Conservation (phyloP, 2,329 filamentous ascomycete species). For the Chaetomium sp. region DNA sequence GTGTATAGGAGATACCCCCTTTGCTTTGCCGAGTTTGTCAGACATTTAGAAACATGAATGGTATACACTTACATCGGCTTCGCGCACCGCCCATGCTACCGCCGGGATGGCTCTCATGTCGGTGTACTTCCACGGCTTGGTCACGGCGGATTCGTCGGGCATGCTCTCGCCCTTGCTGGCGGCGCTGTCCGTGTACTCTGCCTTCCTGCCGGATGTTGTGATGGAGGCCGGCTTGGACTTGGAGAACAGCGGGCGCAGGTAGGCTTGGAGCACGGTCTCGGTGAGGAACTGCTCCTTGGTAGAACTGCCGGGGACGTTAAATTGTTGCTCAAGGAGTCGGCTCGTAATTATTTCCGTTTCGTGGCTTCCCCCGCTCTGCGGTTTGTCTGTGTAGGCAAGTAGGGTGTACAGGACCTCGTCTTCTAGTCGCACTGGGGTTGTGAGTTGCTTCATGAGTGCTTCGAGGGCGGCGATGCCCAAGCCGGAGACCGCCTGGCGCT, state of each 20-base stretch:
- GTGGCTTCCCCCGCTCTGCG: conserved; percentile 38
- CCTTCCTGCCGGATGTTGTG: conserved; percentile 60
- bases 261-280: conserved; percentile 60
- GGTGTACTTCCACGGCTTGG: conserved; percentile 64
- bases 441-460: conserved; percentile 12
- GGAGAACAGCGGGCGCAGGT: conserved; percentile 69
- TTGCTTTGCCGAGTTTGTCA: not conserved
- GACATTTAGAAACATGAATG: not conserved
- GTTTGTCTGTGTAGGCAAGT: conserved; percentile 39
- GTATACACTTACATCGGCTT: conserved; percentile 49
- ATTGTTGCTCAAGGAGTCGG: conserved; percentile 39
- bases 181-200: conserved; percentile 46
- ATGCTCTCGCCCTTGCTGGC: conserved; percentile 42
- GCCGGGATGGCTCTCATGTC: conserved; percentile 55
- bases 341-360: conserved; percentile 39
- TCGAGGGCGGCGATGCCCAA: conserved; percentile 29
- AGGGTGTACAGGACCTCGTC: conserved; percentile 40
- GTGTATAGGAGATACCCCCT: conserved; percentile 20
- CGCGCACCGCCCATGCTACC: conserved; percentile 61
- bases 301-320: conserved; percentile 31
- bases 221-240: conserved; percentile 55
- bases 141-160: conserved; percentile 44
- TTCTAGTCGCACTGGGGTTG: conserved; percentile 19
- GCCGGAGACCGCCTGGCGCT: conserved; percentile 26
- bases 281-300: conserved; percentile 48